Conservation (phyloP, 225 moss, liverwort and hornwort species). For the Neckera pumila region DNA sequence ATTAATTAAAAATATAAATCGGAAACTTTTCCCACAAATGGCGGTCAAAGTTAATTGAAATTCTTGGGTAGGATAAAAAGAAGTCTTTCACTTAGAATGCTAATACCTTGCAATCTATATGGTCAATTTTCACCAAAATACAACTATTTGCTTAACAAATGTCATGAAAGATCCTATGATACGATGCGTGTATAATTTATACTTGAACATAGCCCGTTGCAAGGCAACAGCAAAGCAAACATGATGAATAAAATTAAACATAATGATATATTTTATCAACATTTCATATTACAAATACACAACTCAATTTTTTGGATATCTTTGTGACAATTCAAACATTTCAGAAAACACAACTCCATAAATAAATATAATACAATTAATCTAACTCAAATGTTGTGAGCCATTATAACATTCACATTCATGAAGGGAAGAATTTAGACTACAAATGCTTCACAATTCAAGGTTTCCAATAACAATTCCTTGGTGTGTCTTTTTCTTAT, state of each 20-base stretch:
- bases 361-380: too few relatives aligned
- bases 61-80: background rate
- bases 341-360: too few relatives aligned
- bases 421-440: background rate
- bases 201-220: too few relatives aligned
- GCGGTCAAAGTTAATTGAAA: background rate
- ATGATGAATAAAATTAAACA: too few relatives aligned
- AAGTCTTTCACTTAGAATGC: background rate
- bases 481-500: background rate
- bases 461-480: background rate
- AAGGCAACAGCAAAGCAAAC: too few relatives aligned
- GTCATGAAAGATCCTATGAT: background rate
- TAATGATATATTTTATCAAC: too few relatives aligned
- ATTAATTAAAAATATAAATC: too few relatives aligned
- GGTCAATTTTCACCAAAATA: background rate
- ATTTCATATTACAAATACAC: too few relatives aligned
- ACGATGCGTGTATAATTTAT: background rate
- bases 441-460: background rate
- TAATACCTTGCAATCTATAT: background rate
- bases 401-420: too few relatives aligned
- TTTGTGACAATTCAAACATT: too few relatives aligned
- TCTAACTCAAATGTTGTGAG: too few relatives aligned
- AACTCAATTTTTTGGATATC: too few relatives aligned
- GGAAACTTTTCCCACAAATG: accelerated
- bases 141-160: background rate